phyloP scores from a whole-genome alignment of 495 filamentous ascomycete genomes.

The Talaromyces adpressus region DNA sequence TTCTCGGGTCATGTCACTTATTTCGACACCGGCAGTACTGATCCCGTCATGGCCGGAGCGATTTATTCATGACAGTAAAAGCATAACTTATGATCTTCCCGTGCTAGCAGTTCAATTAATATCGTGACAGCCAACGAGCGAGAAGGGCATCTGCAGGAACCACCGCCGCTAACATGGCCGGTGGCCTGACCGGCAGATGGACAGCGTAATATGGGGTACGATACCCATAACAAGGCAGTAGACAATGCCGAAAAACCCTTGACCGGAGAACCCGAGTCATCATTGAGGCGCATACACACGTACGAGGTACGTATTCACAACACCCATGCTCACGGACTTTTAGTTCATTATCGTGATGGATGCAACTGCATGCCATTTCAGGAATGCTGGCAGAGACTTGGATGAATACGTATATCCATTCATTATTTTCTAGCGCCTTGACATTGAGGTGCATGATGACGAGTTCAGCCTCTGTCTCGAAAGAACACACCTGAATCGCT shows the following conservation, averaged over 20 bases:
- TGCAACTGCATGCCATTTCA: background rate
- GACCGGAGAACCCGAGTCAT: background rate
- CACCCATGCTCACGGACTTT: background rate
- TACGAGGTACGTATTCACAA: background rate
- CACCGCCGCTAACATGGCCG: background rate
- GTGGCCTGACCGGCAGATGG: constrained; percentile 1
- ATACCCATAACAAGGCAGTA: background rate
- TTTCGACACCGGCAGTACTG: background rate
- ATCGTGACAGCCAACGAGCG: background rate
- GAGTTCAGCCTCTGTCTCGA: background rate
- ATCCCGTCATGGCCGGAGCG: background rate
- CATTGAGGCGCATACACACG: background rate
- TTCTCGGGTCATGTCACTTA: background rate
- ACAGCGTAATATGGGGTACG: background rate
- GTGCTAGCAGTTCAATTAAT: background rate
- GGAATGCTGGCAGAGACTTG: background rate
- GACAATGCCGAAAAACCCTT: background rate
- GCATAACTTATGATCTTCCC: background rate
- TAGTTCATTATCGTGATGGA: background rate
- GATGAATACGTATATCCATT: background rate
- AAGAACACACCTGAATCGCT: background rate
- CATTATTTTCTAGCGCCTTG: background rate
- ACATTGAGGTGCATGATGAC: background rate
- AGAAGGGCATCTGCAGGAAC: background rate
- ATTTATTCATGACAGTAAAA: background rate